These are phyloP conservation scores for Tuber aestivum DNA, from an alignment of 495 filamentous ascomycete species.

Conservation along the genomic window DNA sequence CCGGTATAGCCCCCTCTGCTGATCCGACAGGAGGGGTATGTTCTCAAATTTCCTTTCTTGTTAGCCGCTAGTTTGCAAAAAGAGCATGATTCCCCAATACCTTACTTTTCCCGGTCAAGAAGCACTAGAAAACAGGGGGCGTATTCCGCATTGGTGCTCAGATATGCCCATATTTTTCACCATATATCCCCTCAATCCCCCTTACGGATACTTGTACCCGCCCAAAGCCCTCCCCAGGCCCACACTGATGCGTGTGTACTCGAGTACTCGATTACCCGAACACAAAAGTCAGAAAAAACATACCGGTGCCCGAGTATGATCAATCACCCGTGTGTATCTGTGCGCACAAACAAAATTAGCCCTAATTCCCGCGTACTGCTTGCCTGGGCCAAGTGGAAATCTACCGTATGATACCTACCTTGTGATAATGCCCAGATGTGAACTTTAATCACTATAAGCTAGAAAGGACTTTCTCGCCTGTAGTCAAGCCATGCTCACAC, in stretches of 20 bases:
- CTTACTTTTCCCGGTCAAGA: too few relatives aligned
- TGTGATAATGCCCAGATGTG: not conserved
- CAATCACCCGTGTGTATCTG: not conserved
- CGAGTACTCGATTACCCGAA: too few relatives aligned
- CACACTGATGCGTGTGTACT: not conserved
- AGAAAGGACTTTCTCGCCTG: not conserved
- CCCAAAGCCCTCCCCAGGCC: not conserved
- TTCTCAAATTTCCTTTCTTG: not conserved
- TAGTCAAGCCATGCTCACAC: not conserved
- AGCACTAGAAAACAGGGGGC: too few relatives aligned
- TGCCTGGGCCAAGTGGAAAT: not conserved
- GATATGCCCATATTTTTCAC: too few relatives aligned
- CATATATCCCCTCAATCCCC: too few relatives aligned
- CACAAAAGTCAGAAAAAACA: too few relatives aligned
- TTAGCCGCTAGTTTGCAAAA: not conserved
- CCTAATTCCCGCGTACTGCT: not conserved
- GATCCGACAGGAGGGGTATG: not conserved
- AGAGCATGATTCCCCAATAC: not conserved
- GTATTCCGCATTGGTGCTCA: too few relatives aligned
- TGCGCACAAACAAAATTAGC: not conserved
- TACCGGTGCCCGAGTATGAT: not conserved
- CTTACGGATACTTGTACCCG: not conserved
- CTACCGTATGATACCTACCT: not conserved
- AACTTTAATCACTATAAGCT: not conserved
- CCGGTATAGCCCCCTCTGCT: not conserved